phyloP scores from a whole-genome alignment of 1,139 yeast species.

The Meyerozyma guilliermondii region DNA sequence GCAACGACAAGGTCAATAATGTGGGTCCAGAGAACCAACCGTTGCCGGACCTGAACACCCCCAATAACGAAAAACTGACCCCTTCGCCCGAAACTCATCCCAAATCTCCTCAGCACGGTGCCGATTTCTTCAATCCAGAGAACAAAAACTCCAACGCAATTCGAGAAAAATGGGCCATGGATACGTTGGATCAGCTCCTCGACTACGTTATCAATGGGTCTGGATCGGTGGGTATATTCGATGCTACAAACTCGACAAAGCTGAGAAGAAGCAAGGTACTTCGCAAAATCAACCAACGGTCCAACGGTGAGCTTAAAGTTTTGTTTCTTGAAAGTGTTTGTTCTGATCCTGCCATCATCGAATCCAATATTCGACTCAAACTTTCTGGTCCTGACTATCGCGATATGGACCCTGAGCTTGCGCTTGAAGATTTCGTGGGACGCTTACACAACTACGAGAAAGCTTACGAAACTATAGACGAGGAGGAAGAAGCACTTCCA shows the following conservation, averaged over 20 bases:
- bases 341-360: conserved; percentile 71
- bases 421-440: conserved; percentile 76
- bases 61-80: conserved; percentile 21
- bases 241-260: conserved; percentile 89
- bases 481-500: conserved; percentile 56
- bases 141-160: conserved; percentile 60
- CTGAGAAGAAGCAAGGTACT: conserved; percentile 65
- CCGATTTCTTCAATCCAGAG: conserved; percentile 82
- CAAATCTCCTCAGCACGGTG: conserved; percentile 45
- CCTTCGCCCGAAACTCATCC: conserved; percentile 12
- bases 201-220: conserved; percentile 75
- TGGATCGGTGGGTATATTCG: conserved; percentile 92
- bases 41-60: conserved; percentile 55
- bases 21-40: conserved; percentile 73
- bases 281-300: conserved; percentile 63
- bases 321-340: conserved; percentile 85
- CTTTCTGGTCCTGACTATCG: conserved; percentile 91
- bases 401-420: conserved; percentile 77
- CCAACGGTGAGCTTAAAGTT: conserved; percentile 72
- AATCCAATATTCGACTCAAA: conserved; percentile 77
- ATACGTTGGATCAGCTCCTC: conserved; percentile 77
- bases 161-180: conserved; percentile 95
- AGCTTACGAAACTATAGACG: conserved; percentile 88
- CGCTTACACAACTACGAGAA: conserved; percentile 79
- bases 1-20: conserved; percentile 57